phyloP scores from a whole-genome alignment of 768 basidiomycete species.

The Lyophyllum atratum region DNA sequence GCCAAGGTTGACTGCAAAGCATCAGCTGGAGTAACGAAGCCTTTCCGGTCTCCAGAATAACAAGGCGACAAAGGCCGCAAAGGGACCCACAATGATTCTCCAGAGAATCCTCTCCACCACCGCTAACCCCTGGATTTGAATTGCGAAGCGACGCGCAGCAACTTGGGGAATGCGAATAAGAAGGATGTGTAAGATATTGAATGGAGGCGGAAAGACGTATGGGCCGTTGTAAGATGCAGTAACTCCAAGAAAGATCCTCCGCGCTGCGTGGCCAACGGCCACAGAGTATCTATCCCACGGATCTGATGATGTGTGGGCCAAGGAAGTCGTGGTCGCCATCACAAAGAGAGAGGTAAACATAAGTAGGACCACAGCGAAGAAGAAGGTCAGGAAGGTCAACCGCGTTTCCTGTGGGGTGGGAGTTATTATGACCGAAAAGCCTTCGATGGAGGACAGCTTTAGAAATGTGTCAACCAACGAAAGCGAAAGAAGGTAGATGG shows the following conservation, averaged over 20 bases:
- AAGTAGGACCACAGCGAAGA: slow-evolving; percentile 31
- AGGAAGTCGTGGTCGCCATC: slow-evolving; percentile 24
- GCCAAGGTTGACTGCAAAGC: neutral
- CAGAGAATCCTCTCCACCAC: slow-evolving; percentile 37
- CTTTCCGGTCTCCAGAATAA: slow-evolving; percentile 8
- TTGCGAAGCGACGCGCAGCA: slow-evolving; percentile 19
- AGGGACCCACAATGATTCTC: slow-evolving; percentile 42
- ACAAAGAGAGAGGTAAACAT: slow-evolving; percentile 35
- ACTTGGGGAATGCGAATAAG: slow-evolving; percentile 23
- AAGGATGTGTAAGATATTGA: slow-evolving; percentile 43
- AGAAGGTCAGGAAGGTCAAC: slow-evolving; percentile 41
- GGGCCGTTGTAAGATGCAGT: slow-evolving; percentile 36
- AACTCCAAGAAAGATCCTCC: slow-evolving; percentile 37
- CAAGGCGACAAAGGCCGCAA: slow-evolving; percentile 28
- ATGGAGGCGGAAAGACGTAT: slow-evolving; percentile 51
- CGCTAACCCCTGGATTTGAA: slow-evolving; percentile 12
- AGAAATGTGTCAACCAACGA: slow-evolving; percentile 45
- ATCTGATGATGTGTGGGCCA: slow-evolving; percentile 7
- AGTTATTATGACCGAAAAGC: neutral
- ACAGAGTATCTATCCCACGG: slow-evolving; percentile 54
- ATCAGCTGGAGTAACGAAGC: neutral
- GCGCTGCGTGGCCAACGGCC: slow-evolving; percentile 44
- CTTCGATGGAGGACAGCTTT: neutral
- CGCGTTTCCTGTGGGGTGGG: slow-evolving; percentile 52
- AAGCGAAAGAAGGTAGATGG: slow-evolving; percentile 45